These are phyloP conservation scores for Trypanosoma lewisi DNA, from an alignment of 208 protist species.

Conservation along the genomic window DNA sequence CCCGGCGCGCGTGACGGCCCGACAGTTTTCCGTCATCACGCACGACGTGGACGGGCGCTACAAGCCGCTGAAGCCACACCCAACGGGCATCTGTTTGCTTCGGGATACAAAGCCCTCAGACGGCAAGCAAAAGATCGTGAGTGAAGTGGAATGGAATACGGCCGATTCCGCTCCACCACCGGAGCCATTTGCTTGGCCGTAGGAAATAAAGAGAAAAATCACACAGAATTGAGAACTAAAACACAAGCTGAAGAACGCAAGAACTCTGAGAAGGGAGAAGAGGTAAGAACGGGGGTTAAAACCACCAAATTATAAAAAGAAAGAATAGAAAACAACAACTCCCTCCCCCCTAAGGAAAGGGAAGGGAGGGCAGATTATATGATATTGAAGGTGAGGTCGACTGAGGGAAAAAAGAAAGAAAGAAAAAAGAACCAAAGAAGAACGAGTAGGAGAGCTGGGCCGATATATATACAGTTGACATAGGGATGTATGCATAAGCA, in stretches of 20 bases:
- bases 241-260: slow-evolving; percentile 3
- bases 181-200: slow-evolving; percentile 82
- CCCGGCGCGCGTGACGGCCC: slow-evolving; percentile 73
- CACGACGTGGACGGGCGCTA: slow-evolving; percentile 74
- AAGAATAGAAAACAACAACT: slow-evolving; percentile 2
- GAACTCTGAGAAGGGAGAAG: not conserved
- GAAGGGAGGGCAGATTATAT: not conserved
- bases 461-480: not conserved
- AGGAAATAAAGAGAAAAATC: slow-evolving; percentile 17
- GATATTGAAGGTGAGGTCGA: not conserved
- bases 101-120: slow-evolving; percentile 63
- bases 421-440: not conserved
- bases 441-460: not conserved
- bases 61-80: slow-evolving; percentile 64
- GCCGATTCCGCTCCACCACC: slow-evolving; percentile 62
- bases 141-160: slow-evolving; percentile 41
- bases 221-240: no score
- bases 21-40: slow-evolving; percentile 66
- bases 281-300: not conserved
- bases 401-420: not conserved
- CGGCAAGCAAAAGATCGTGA: slow-evolving; percentile 49
- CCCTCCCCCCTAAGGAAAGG: no score
- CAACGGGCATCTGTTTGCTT: slow-evolving; percentile 78
- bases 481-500: no score
- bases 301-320: slow-evolving; percentile 1